Base-by-base conservation (phyloP, 306 rosid species). In the Sesbania bispinosa region DNA sequence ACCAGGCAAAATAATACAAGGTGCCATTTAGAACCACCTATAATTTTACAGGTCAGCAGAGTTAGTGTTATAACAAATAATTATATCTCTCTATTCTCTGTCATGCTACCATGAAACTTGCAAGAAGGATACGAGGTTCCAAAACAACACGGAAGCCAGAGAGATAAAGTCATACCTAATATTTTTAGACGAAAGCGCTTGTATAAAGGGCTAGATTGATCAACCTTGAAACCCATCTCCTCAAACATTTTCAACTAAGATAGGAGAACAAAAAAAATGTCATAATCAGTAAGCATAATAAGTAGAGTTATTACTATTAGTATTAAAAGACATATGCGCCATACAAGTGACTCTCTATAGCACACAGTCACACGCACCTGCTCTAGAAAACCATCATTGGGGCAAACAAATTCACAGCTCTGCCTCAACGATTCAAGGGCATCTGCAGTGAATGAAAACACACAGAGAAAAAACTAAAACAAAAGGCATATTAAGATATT, bases 361-460 rank as follows among this genome's bases (percentile, higher is more conserved):
- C 45, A 67, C 69, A 53, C n/a, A n/a, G n/a, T n/a, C n/a, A n/a
- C 23, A 51, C 67, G 29, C 10, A 90, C 98, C 97, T 94, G 97
- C 64, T 89, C 94, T 58, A 89, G 75, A 83, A 94, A 94, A 33
- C 97, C 99, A 68, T 94, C 99, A 80, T 94, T 94, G 57, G 99
- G 99, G 77, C 96, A 91, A 77, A 94, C 99, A 80, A 59, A 77
- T 70, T 83, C 93, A 65, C 90, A 87, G 84, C 93, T 86, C 69
- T 89, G 81, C 77, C 79, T 80, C 70, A 94, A 74, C 27, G 97
- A 94, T 69, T 64, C 88, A 79, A 94, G 88, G 35, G 99, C 97
- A 83, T 87, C 98, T 93, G 86, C 76, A 79, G 68, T 15, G n/a
- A n/a, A 52, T 19, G 50, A 23, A 51, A 57, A 51, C 39, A 65